Percentiles rank a stretch among this genome's conserved stretches.
phyloP scores from a whole-genome alignment of 116 monocot species.

The Cymodocea nodosa region DNA sequence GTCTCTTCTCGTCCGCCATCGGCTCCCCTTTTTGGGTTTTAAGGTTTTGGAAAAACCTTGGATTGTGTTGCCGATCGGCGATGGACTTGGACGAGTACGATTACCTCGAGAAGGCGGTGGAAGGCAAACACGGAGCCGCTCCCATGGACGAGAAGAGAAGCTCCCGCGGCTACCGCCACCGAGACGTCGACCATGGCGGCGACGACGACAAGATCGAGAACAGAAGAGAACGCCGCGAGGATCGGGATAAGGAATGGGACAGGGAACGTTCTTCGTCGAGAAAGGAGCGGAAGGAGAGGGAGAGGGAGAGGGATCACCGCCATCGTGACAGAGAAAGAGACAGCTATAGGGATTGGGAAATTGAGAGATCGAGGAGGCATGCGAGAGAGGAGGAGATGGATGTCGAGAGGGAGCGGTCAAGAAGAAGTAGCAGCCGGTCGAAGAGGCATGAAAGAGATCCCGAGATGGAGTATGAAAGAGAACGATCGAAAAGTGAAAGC shows the following conservation, averaged over 20 bases:
- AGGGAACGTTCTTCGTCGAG: constrained; percentile 2
- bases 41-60: not conserved
- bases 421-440: constrained; percentile 33
- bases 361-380: constrained; percentile 15
- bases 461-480: constrained; percentile 20
- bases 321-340: constrained; percentile 15
- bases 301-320: constrained; percentile 11
- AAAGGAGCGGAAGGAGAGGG: constrained; percentile 13
- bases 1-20: no score
- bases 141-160: constrained; percentile 6
- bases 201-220: constrained; percentile 8
- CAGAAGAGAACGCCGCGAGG: constrained; percentile 4
- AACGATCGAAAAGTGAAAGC: constrained; percentile 17
- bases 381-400: constrained; percentile 19
- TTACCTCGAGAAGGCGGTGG: constrained; percentile 26
- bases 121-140: not conserved
- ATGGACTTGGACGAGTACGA: constrained; percentile 48
- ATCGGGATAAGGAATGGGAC: constrained; percentile 3
- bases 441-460: constrained; percentile 24
- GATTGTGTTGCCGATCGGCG: not conserved
- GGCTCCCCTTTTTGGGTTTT: not conserved
- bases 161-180: constrained; percentile 4
- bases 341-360: constrained; percentile 11
- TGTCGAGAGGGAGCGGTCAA: constrained; percentile 19
- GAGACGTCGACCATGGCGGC: not conserved